Conservation (phyloP, 179 eudicot species). For the Patellifolia procumbens region DNA sequence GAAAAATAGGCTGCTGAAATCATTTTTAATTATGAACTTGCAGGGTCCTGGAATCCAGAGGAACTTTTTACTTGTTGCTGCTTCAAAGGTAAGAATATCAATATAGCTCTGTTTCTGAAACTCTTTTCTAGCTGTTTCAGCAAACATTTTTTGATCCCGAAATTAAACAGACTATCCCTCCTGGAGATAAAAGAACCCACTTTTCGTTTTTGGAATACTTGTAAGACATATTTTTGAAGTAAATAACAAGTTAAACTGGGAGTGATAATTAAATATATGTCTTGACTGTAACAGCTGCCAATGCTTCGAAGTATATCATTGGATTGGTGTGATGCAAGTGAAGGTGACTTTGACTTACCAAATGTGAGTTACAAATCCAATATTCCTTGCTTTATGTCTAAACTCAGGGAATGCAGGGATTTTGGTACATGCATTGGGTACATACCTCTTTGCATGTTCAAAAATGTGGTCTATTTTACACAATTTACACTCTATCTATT, state of each 20-base stretch:
- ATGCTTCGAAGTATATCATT: slow-evolving; percentile 82
- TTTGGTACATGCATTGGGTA: too few species aligned
- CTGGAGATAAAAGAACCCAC: too few species aligned
- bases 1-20: slow-evolving; percentile 14
- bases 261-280: too few species aligned
- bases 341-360: slow-evolving; percentile 74
- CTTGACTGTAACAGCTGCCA: slow-evolving; percentile 57
- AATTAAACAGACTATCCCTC: too few species aligned
- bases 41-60: slow-evolving; percentile 74
- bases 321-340: slow-evolving; percentile 78
- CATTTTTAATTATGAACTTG: neutral
- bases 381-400: neutral
- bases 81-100: slow-evolving; percentile 50
- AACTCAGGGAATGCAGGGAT: neutral
- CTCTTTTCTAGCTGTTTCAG: too few species aligned
- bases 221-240: neutral
- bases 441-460: too few species aligned
- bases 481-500: too few species aligned
- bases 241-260: neutral
- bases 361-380: slow-evolving; percentile 42
- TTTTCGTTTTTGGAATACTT: neutral
- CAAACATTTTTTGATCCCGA: too few species aligned
- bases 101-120: neutral
- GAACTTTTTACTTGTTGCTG: slow-evolving; percentile 56
- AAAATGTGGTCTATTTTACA: too few species aligned